Evolutionary conservation across 164 flowering plant genomes (phyloP).

Genomic region (Santalum album): DNA sequence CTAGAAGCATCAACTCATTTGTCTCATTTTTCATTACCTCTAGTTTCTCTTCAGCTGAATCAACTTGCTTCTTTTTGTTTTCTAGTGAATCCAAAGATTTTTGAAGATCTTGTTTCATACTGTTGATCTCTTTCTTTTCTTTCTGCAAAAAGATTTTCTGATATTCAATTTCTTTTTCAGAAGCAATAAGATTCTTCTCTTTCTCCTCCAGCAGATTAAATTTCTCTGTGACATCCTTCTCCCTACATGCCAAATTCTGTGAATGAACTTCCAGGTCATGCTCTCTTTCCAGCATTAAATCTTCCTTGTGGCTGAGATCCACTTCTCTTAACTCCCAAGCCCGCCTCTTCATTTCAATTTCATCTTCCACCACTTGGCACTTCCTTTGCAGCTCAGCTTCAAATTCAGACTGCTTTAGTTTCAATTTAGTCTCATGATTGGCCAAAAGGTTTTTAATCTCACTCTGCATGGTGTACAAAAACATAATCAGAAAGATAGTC

Average conservation of each 20-base stretch:
- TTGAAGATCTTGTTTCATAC: slow-evolving; percentile 37
- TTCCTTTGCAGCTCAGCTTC: slow-evolving; percentile 56
- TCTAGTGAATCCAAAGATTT: slow-evolving; percentile 40
- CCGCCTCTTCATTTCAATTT: slow-evolving; percentile 64
- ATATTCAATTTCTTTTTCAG: slow-evolving; percentile 40
- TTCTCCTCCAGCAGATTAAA: slow-evolving; percentile 38
- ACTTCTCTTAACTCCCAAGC: slow-evolving; percentile 74
- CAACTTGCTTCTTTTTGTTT: slow-evolving; percentile 41
- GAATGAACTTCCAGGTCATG: slow-evolving; percentile 53
- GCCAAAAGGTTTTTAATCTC: slow-evolving; percentile 42
- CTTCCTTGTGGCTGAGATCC: slow-evolving; percentile 63
- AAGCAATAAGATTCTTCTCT: slow-evolving; percentile 37
- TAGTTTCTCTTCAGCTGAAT: slow-evolving; percentile 42
- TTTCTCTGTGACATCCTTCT: slow-evolving; percentile 43
- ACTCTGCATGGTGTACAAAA: slow-evolving; percentile 34
- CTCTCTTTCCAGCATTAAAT: slow-evolving; percentile 42
- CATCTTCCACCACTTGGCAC: slow-evolving; percentile 57
- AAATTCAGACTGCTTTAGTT: slow-evolving; percentile 39
- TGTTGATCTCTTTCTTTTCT: slow-evolving; percentile 48
- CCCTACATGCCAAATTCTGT: slow-evolving; percentile 41
- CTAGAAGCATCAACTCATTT: slow-evolving; percentile 49
- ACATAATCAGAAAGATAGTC: background rate
- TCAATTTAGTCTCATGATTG: slow-evolving; percentile 44
- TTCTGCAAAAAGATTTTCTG: slow-evolving; percentile 32
- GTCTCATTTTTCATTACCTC: slow-evolving; percentile 60